Evolutionary conservation across 345 rosid genomes (phyloP).

Genomic region (Litchi chinensis): DNA sequence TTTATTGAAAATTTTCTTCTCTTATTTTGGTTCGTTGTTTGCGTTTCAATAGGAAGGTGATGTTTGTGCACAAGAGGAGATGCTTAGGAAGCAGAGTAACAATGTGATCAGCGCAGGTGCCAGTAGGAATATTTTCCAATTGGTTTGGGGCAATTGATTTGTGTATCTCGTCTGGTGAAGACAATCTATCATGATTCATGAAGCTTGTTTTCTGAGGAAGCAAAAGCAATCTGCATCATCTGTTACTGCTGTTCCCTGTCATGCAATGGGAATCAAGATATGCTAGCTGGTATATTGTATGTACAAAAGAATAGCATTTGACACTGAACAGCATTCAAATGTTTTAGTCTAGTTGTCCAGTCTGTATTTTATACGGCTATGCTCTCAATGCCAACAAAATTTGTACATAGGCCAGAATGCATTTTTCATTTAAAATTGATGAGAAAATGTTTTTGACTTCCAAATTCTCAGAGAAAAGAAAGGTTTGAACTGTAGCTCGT

Average conservation of each 20-base stretch:
- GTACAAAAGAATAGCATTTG: slow-evolving; percentile 13
- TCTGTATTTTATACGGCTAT: not conserved
- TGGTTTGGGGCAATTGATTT: slow-evolving; percentile 56
- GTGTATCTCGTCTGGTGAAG: not conserved
- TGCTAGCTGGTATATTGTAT: not conserved
- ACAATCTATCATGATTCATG: not conserved
- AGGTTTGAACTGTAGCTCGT: not conserved
- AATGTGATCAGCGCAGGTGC: slow-evolving; percentile 48
- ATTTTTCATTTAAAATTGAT: too few relatives aligned
- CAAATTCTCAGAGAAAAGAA: too few relatives aligned
- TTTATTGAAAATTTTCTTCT: not conserved
- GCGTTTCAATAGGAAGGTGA: slow-evolving; percentile 54
- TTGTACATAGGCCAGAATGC: too few relatives aligned
- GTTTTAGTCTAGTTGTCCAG: not conserved
- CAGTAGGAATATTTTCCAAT: slow-evolving; percentile 58
- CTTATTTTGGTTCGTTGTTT: not conserved
- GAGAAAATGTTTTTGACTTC: too few relatives aligned
- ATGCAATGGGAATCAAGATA: not conserved
- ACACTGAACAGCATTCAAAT: not conserved
- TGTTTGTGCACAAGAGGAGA: slow-evolving; percentile 57
- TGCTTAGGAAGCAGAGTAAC: slow-evolving; percentile 69
- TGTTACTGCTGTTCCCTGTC: not conserved
- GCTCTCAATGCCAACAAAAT: not conserved
- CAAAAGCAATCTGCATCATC: slow-evolving; percentile 18
- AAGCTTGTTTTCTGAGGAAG: not conserved